Conservation (phyloP, 495 filamentous ascomycete species). For the Aspergillus baeticus region DNA sequence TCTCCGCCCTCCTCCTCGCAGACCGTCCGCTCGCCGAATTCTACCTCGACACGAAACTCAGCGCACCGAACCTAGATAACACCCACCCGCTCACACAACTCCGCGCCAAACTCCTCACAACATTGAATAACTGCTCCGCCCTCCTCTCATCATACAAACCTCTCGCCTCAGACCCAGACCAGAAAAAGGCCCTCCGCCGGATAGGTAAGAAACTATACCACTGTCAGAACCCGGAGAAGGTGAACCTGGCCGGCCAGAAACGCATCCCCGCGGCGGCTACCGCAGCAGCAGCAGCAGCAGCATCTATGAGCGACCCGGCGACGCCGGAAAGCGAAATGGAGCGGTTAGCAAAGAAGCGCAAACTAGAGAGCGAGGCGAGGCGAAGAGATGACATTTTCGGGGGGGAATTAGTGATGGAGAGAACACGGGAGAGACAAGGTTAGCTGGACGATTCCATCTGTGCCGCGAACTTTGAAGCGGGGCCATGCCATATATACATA, state of each 20-base stretch:
- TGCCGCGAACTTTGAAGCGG: neutral
- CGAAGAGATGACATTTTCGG: constrained; percentile 39
- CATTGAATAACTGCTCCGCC: constrained; percentile 40
- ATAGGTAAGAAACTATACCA: constrained; percentile 73
- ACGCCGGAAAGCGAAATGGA: constrained; percentile 44
- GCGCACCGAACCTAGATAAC: constrained; percentile 9
- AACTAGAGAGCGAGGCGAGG: constrained; percentile 32
- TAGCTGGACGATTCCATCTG: neutral
- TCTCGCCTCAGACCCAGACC: constrained; percentile 43
- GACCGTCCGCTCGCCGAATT: constrained; percentile 70
- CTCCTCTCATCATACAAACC: constrained; percentile 38
- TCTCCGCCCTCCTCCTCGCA: constrained; percentile 71
- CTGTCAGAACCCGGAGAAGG: constrained; percentile 71
- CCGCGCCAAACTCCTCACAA: constrained; percentile 41
- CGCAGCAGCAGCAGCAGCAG: constrained; percentile 13
- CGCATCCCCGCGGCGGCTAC: constrained; percentile 26
- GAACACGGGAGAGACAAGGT: constrained; percentile 28
- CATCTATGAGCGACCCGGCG: constrained; percentile 20
- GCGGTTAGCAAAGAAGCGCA: constrained; percentile 44
- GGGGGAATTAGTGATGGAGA: constrained; percentile 37
- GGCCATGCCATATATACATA: no score
- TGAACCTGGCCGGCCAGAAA: constrained; percentile 45
- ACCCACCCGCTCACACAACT: constrained; percentile 32
- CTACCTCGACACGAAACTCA: constrained; percentile 72
- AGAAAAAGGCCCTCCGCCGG: constrained; percentile 52